Evolutionary conservation across 108 stramenopile genomes (phyloP).

Genomic region (Aurantiochytrium sp.): DNA sequence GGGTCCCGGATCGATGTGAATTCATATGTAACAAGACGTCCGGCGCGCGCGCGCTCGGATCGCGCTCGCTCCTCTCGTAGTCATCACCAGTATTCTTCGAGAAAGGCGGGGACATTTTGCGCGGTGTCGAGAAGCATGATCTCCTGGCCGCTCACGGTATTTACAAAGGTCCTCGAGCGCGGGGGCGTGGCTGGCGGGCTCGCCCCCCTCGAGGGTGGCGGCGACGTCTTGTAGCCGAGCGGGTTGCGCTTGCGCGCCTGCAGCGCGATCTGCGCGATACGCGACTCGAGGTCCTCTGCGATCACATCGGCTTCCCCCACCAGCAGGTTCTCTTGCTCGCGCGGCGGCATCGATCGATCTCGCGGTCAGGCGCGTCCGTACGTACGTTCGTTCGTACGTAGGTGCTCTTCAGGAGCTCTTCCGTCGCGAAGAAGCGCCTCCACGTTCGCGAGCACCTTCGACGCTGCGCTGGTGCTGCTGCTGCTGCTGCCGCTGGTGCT

Average conservation of each 20-base stretch:
- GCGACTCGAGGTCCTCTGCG: background rate
- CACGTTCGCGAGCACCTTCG: no score
- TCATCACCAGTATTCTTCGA: background rate
- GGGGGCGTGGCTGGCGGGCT: background rate
- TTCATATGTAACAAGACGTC: no score
- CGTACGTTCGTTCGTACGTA: no score
- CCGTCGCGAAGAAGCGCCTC: no score
- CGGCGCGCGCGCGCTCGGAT: no score
- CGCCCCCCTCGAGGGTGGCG: background rate
- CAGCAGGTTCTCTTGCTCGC: background rate
- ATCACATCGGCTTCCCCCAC: background rate
- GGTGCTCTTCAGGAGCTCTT: no score
- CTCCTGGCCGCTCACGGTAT: background rate
- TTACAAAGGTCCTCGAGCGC: background rate
- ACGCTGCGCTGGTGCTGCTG: no score
- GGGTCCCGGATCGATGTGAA: no score
- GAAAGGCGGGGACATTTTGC: background rate
- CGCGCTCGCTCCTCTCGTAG: no score
- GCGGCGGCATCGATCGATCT: no score
- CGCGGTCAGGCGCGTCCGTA: no score
- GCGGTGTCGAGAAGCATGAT: background rate
- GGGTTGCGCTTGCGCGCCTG: slow-evolving; percentile 32
- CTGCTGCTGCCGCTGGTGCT: no score
- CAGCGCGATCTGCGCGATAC: slow-evolving; percentile 1
- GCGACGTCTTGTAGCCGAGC: background rate